Base-by-base conservation (phyloP, 2,329 filamentous ascomycete species). In the Sporothrix humicola region DNA sequence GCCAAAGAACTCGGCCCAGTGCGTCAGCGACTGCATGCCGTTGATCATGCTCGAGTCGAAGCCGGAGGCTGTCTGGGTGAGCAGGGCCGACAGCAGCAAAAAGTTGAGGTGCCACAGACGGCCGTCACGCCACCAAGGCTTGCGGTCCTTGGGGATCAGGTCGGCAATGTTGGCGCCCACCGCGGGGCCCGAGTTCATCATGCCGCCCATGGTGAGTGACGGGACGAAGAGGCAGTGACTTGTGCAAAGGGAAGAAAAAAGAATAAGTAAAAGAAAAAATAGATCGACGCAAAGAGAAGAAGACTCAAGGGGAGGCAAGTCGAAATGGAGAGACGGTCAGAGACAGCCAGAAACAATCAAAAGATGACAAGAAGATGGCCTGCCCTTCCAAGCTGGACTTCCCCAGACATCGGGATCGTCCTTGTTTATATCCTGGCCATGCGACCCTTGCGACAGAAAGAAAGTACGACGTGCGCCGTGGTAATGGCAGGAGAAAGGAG, bases 151-250 rank as follows among this genome's bases (percentile, higher is more conserved):
- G 23, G 75, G 76, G 31, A 77, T 73, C 2, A 76, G 69, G 48
- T 76, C 75, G 37, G 54, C 65, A 46, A 77, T 71, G 59, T 69
- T 54, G 26, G 76, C 48, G 48, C 74, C 75, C 31, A 37, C 31
- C 31, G 31, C 31, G 15, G 9, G 17, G 13, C 15, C 31, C 9
- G 37, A 52, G 80, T 91, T 91, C 77, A 95, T 91, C 79, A 92
- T 91, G 1, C 90, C 93, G 77, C 89, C 92, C 88, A 95, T 94
- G 72, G 89, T 92, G 0, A 37, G 58, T 7, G 93, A 54, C 20
- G 61, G 17, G 37, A 59, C 46, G 15, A 48, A 13, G 12, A 50
- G 46, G 17, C 2, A 48, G 46, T 13, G 46, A 50, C 8, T 13
- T 17, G 15, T 37, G 31, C 31, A 37, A 17, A n/a, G 3, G 48